phyloP scores from a whole-genome alignment of 495 filamentous ascomycete genomes.

The Xylaria flabelliformis region DNA sequence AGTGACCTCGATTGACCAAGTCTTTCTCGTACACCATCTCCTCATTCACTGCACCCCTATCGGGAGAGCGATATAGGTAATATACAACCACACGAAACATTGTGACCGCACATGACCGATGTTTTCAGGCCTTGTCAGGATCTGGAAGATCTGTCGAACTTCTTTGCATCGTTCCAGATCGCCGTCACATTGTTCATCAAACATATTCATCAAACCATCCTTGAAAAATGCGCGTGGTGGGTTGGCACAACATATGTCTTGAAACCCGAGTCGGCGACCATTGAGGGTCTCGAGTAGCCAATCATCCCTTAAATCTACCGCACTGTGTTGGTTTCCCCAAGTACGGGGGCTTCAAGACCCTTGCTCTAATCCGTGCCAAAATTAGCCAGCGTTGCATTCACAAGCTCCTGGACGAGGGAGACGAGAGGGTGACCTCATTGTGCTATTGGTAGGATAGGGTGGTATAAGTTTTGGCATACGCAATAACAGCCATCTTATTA shows the following conservation, averaged over 20 bases:
- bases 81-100: constrained; percentile 30
- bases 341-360: background rate
- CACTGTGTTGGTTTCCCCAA: constrained; percentile 19
- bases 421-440: constrained; percentile 6
- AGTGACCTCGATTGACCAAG: background rate
- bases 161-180: constrained; percentile 32
- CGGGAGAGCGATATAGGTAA: background rate
- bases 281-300: background rate
- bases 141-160: constrained; percentile 30
- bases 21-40: background rate
- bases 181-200: constrained; percentile 29
- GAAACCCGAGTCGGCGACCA: constrained; percentile 33
- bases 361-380: constrained; percentile 27
- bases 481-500: constrained; percentile 15
- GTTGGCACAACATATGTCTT: constrained; percentile 24
- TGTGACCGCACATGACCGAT: constrained; percentile 22
- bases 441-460: constrained; percentile 15
- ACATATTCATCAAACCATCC: constrained; percentile 18
- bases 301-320: constrained; percentile 3
- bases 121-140: constrained; percentile 18
- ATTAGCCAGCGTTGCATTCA: constrained; percentile 23
- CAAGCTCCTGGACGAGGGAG: constrained; percentile 7
- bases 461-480: constrained; percentile 10
- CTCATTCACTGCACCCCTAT: background rate
- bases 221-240: constrained; percentile 17